Base-by-base conservation (phyloP, 2,329 filamentous ascomycete species). In the Ophiostoma angusticollis region DNA sequence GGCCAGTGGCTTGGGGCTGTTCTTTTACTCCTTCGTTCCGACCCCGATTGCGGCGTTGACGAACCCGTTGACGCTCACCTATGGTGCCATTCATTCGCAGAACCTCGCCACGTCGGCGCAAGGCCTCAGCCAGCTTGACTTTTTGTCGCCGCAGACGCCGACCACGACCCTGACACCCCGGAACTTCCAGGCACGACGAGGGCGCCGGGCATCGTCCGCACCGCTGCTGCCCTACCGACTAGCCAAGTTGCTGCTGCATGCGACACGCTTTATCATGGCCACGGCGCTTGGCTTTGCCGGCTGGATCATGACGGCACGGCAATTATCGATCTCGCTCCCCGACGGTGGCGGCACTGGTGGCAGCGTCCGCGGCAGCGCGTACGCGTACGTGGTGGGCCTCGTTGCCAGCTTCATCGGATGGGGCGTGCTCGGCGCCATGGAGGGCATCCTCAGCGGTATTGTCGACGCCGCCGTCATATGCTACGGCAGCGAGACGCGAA, bases 401-500 rank as follows among this genome's bases (percentile, higher is more conserved):
- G 80, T 96, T 49, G 91, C 91, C 13, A 85, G 84, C 44, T 86
- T 89, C 39, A 95, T 98, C 49, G 91, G 91, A 7, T 98, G 91
- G 78, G 86, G 84, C 5, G 79, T 96, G 1, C 66, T 98, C 36
- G 85, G 86, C 19, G 82, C 86, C 2, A 89, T 93, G 72, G 87
- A 94, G 55, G 83, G 85, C 12, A 81, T 93, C 14, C 63, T 94
- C 18, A 83, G 83, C 37, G 84, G 84, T 38, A 86, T 94, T 37
- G 74, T 94, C 5, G 86, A 94, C 58, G 86, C 82, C 3, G 78
- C 85, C 25, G 73, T 96, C 18, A 80, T 98, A 11, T 98, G 91
- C 64, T 96, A 93, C 73, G 86, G 84, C 19, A 94, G 84, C 52
- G 91, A 98, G 61, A 70, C 80, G 49, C 74, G 72, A 37, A 79